A percentile compares a stretch with the other conserved stretches of the same genome.
Conservation (phyloP, 768 basidiomycete species). For the Xerocomellus intermedius region DNA sequence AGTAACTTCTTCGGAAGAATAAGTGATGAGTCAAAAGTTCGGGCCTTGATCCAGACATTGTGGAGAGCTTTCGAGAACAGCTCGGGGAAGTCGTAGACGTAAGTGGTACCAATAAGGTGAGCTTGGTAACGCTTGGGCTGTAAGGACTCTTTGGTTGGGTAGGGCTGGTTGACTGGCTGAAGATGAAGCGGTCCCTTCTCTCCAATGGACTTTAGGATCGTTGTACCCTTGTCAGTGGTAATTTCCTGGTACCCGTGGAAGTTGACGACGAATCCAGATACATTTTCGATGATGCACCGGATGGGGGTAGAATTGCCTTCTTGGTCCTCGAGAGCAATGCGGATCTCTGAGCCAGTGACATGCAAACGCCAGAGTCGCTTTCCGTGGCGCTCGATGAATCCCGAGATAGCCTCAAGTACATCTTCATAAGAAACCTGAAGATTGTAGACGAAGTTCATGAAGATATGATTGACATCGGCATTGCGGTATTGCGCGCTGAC, state of each 20-base stretch:
- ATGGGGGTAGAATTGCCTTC: slow-evolving; percentile 96
- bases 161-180: slow-evolving; percentile 89
- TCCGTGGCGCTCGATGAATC: slow-evolving; percentile 98
- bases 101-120: slow-evolving; percentile 96
- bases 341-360: slow-evolving; percentile 96
- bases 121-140: slow-evolving; percentile 99
- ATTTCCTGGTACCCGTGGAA: slow-evolving; percentile 99
- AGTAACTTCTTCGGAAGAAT: slow-evolving; percentile 75
- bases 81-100: slow-evolving; percentile 99
- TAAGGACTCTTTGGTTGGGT: slow-evolving; percentile 96
- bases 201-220: slow-evolving; percentile 96
- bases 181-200: slow-evolving; percentile 96
- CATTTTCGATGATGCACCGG: slow-evolving; percentile 97
- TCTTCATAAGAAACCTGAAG: slow-evolving; percentile 95
- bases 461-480: slow-evolving; percentile 97
- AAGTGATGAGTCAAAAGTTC: slow-evolving; percentile 60
- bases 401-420: slow-evolving; percentile 94
- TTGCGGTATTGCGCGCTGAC: slow-evolving; percentile 87
- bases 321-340: slow-evolving; percentile 89
- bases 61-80: slow-evolving; percentile 96
- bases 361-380: slow-evolving; percentile 98
- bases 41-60: slow-evolving; percentile 83
- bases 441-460: slow-evolving; percentile 98
- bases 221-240: slow-evolving; percentile 90
- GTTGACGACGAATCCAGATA: slow-evolving; percentile 98